Evolutionary conservation across 257 asterid species (phyloP).

Genomic region (Plantago ovata): DNA sequence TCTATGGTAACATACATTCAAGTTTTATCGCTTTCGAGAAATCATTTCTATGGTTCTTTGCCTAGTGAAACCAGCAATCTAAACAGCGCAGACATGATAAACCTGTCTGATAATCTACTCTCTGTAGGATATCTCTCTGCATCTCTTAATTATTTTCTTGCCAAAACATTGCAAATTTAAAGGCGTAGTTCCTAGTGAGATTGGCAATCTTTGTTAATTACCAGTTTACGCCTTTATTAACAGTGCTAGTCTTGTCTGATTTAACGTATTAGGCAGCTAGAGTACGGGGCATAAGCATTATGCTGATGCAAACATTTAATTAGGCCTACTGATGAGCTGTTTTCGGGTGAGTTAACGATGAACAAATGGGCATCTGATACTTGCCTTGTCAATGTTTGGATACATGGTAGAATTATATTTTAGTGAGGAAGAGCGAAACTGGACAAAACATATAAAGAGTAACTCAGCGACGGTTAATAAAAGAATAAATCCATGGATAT

Average conservation of each 20-base stretch:
- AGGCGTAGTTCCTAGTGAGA: too few species aligned
- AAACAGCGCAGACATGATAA: neutral
- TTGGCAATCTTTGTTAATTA: constrained; percentile 18
- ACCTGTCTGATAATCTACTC: constrained; percentile 15
- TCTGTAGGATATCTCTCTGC: constrained; percentile 18
- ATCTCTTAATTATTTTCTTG: too few species aligned
- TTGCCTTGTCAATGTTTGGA: too few species aligned
- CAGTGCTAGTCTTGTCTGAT: too few species aligned
- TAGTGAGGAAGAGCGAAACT: too few species aligned
- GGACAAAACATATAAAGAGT: too few species aligned
- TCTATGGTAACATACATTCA: neutral
- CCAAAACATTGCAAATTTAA: too few species aligned
- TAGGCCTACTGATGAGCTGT: constrained; percentile 34
- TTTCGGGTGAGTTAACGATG: constrained; percentile 24
- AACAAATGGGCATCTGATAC: constrained; percentile 28
- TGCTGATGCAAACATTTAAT: constrained; percentile 36
- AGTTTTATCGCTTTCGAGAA: constrained; percentile 1
- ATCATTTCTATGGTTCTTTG: constrained; percentile 20
- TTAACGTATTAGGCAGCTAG: constrained; percentile 8
- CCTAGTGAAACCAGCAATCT: constrained; percentile 13
- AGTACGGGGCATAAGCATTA: constrained; percentile 44
- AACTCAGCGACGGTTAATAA: too few species aligned
- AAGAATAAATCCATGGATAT: too few species aligned
- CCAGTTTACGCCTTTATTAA: too few species aligned
- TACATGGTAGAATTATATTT: too few species aligned